A percentile compares a stretch with the other conserved stretches of the same genome.
Evolutionary conservation across 371 early-diverging fungal genomes (phyloP).

Genomic region (Mortierella polycephala): DNA sequence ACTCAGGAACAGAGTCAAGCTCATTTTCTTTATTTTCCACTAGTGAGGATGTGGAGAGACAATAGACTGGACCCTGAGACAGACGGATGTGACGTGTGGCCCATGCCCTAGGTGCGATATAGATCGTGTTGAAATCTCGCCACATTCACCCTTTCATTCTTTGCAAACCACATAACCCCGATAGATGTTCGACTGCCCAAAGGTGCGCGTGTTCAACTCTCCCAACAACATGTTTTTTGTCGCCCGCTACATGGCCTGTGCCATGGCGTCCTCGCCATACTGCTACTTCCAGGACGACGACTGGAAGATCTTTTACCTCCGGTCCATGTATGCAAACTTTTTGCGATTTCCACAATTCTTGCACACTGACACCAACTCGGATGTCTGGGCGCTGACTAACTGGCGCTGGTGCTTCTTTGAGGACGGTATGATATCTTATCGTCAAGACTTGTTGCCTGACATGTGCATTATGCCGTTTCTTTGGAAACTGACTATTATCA

Average conservation of each 20-base stretch:
- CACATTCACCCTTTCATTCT: not conserved
- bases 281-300: slow-evolving; percentile 73
- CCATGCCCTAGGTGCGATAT: too few relatives aligned
- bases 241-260: slow-evolving; percentile 71
- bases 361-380: slow-evolving; percentile 66
- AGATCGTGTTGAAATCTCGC: too few relatives aligned
- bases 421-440: slow-evolving; percentile 57
- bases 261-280: slow-evolving; percentile 66
- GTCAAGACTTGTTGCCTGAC: not conserved
- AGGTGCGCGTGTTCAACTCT: slow-evolving; percentile 63
- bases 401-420: slow-evolving; percentile 77
- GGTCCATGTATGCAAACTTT: slow-evolving; percentile 73
- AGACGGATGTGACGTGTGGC: too few relatives aligned
- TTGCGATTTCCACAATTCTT: slow-evolving; percentile 64
- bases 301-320: slow-evolving; percentile 55
- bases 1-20: not conserved
- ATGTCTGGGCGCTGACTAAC: slow-evolving; percentile 63
- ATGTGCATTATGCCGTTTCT: not conserved
- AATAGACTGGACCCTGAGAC: not conserved
- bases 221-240: slow-evolving; percentile 61
- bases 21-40: too few relatives aligned
- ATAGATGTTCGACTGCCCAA: slow-evolving; percentile 57
- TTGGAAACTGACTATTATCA: not conserved
- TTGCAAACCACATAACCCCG: not conserved
- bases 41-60: too few relatives aligned